Evolutionary conservation across 305 asterid species (phyloP).

Genomic region (Striga hermonthica): DNA sequence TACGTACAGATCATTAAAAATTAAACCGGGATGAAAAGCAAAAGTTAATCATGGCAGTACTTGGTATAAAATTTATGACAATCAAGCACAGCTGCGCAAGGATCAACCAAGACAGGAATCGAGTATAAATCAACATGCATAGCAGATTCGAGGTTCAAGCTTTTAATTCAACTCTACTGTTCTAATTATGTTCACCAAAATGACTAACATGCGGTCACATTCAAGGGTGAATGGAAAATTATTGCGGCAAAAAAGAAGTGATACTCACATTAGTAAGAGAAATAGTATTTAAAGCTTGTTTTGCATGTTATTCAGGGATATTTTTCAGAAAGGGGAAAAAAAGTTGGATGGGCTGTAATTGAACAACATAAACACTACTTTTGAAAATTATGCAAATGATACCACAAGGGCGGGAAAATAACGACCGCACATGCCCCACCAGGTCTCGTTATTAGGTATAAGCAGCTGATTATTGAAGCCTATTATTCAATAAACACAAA

Average conservation of each 20-base stretch:
- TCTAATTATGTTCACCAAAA: not conserved
- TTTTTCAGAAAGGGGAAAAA: not conserved
- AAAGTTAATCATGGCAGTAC: not conserved
- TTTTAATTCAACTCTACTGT: constrained; percentile 5
- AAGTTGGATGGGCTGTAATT: not conserved
- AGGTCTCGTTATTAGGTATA: no score
- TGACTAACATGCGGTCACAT: constrained; percentile 5
- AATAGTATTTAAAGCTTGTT: not conserved
- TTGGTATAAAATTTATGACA: not conserved
- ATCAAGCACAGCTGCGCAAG: no score
- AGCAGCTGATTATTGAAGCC: no score
- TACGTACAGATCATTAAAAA: no score
- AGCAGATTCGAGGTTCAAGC: not conserved
- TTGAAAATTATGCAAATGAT: constrained; percentile 4
- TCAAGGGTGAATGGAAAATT: constrained; percentile 1
- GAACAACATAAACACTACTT: not conserved
- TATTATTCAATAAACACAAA: no score
- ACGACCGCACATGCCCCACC: no score
- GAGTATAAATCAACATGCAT: not conserved
- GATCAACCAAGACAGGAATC: not conserved
- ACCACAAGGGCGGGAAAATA: not conserved
- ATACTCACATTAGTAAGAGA: not conserved
- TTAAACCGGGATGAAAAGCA: not conserved
- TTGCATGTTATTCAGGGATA: not conserved
- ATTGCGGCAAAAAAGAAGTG: not conserved